A percentile compares a stretch with the other conserved stretches of the same genome.
These are phyloP conservation scores for Posidonia oceanica DNA, from an alignment of 116 monocot genomes.

Conservation along the genomic window DNA sequence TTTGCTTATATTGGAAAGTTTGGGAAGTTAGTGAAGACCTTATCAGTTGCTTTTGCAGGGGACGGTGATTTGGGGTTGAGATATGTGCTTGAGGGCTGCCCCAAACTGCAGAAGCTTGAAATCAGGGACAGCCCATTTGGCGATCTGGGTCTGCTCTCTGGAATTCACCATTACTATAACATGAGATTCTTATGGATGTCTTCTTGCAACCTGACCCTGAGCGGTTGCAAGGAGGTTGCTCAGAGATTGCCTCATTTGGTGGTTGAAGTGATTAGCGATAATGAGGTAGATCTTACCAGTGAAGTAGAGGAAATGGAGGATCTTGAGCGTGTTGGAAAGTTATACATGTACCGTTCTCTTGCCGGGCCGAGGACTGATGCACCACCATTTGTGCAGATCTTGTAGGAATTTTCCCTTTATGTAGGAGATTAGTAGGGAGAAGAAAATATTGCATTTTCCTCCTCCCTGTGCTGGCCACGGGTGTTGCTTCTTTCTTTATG, in stretches of 20 bases:
- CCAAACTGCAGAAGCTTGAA: slow-evolving; percentile 74
- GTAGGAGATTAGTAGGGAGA: too few species aligned
- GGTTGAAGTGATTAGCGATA: slow-evolving; percentile 56
- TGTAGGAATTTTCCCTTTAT: not conserved
- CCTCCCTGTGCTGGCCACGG: too few species aligned
- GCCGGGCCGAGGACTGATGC: slow-evolving; percentile 59
- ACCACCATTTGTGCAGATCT: slow-evolving; percentile 47
- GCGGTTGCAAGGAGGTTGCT: slow-evolving; percentile 70
- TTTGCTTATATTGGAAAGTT: slow-evolving; percentile 69
- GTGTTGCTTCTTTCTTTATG: not conserved
- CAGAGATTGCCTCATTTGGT: slow-evolving; percentile 43
- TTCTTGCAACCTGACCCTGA: slow-evolving; percentile 47
- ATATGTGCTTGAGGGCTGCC: slow-evolving; percentile 77
- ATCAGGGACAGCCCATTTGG: slow-evolving; percentile 86
- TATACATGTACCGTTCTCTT: slow-evolving; percentile 84
- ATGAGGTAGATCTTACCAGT: not conserved
- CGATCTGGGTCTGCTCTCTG: slow-evolving; percentile 51
- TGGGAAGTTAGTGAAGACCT: slow-evolving; percentile 62
- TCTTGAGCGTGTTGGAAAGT: slow-evolving; percentile 28
- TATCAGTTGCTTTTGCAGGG: slow-evolving; percentile 89
- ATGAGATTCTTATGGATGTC: slow-evolving; percentile 98
- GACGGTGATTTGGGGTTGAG: slow-evolving; percentile 48
- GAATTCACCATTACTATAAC: slow-evolving; percentile 70
- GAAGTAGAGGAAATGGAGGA: slow-evolving; percentile 17
- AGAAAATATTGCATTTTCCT: too few species aligned